phyloP scores from a whole-genome alignment of 2,329 filamentous ascomycete species.

The Penicillium thymicola region DNA sequence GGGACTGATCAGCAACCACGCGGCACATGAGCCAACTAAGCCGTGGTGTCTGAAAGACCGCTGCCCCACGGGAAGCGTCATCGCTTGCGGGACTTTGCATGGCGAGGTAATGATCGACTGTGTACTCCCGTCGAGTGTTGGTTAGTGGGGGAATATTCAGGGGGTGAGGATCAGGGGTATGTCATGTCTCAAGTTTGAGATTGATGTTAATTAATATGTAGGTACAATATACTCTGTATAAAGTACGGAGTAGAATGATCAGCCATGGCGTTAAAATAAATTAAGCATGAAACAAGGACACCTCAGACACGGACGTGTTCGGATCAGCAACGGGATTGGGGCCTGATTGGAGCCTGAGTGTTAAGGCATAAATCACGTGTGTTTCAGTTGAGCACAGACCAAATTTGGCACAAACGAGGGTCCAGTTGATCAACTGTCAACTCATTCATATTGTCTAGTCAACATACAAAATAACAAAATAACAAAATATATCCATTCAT shows the following conservation, averaged over 20 bases:
- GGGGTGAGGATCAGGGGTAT: slow-evolving; percentile 10
- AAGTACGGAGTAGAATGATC: neutral
- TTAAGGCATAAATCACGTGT: neutral
- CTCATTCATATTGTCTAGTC: neutral
- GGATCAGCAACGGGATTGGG: neutral
- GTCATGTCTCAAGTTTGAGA: neutral
- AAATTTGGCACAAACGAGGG: neutral
- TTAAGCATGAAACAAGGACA: slow-evolving; percentile 4
- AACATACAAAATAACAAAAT: neutral
- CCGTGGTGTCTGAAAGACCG: slow-evolving; percentile 13
- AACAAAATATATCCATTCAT: too few relatives aligned
- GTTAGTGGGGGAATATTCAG: slow-evolving; percentile 9
- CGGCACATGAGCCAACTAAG: slow-evolving; percentile 22
- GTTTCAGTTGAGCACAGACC: neutral
- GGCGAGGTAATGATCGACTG: slow-evolving; percentile 20
- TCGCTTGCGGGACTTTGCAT: slow-evolving; percentile 17
- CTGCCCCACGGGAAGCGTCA: slow-evolving; percentile 25
- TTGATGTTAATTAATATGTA: too few relatives aligned
- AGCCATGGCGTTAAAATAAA: neutral
- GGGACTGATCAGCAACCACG: slow-evolving; percentile 23
- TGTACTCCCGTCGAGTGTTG: neutral
- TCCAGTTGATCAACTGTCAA: neutral
- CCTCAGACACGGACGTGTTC: neutral
- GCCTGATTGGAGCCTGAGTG: neutral
- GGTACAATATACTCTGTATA: neutral